Evolutionary conservation across 352 stramenopile genomes (phyloP), one percentile per base, ranked within the genome.

Genomic region (Discostella stelligera): DNA sequence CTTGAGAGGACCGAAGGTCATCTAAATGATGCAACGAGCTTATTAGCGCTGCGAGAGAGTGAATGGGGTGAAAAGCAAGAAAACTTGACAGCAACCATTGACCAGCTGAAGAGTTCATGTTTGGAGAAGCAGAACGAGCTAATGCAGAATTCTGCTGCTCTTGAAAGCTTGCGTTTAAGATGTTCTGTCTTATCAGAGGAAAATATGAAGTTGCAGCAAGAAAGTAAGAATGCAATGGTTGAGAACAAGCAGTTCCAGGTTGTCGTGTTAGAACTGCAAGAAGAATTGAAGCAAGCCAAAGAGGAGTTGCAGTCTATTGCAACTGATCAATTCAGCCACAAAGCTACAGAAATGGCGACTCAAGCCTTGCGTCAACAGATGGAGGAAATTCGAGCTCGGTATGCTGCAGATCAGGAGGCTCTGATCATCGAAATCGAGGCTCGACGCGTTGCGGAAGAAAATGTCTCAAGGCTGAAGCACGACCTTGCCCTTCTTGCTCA

Each of bases 311-410:
- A 89, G 64, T 74, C 81, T 44, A 81, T 80, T 74, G 53, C 86
- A 10, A 93, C 85, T 21, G 85, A 93, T 78, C 81, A 86, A 76
- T 77, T 87, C 21, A 82, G 79, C 48, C 76, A 79, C 6, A 86
- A 83, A 60, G 87, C 85, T n/a, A 87, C 72, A 11, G 85, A 89
- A 79, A 79, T 81, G 21, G 83, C 84, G 30, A 77, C 82, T 13
- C 48, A 86, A 37, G 81, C 82, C 30, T 77, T 93, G 16, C 74
- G 85, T 53, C 53, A 86, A 46, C 76, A 91, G 60, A 78, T 93
- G 52, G 32, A 86, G 10, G 78, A 91, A 39, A 66, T 91, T 63
- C 66, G 79, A 14, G 65, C 71, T n/a, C 61, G 88, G 60, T 76
- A 85, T 52, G 58, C 77, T 20, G 64, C 54, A 30, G 66, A 88